Evolutionary conservation across 139 green algal species (phyloP), one percentile per base, ranked within the genome.

Genomic region (Chlorella sorokiniana): DNA sequence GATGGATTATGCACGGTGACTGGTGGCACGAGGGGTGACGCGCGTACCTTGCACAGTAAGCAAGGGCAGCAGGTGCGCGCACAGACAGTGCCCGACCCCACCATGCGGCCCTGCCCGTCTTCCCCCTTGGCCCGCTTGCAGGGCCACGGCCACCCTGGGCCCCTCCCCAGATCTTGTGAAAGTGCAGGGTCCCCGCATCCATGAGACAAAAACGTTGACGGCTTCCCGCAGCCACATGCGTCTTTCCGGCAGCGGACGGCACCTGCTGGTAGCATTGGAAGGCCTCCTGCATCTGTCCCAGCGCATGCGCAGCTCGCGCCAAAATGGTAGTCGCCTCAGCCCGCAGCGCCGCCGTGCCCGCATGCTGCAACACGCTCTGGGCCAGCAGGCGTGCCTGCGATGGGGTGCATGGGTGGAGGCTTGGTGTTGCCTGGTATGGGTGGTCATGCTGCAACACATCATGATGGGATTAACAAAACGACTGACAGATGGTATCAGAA

Each of bases 271-370:
- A 91, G 20, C 8, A 77, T 5, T 33, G 38, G 59, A 78, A 75
- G 8, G 87, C 87, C 18, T 85, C 78, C 27, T 79, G 51, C 22
- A 85, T 48, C 3, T 81, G 59, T 18, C 79, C 78, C 54, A 69
- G 56, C 8, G 86, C 84, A 80, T 91, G 87, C 31, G 84, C 56
- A 8, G 90, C 86, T 18, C 93, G 84, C 16, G 88, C 93, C 63
- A 92, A 75, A 67, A 95, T 74, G 22, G 69, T 78, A 10, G 84
- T 51, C 1, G 83, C 87, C 48, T 91, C 87, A 2, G 89, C 91
- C 18, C 87, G 86, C n/a, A 90, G 35, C 22, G 65, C 16, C 9
- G 87, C 74, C 11, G 45, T 70, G 31, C 94, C 87, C 0, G 79
- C 79, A 5, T 54, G 62, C 61, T 93, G 82, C 59, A 92, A 40